Evolutionary conservation across 331 rosid species (phyloP), one percentile per base, ranked within the genome.

Genomic region (Acacia pycnantha): DNA sequence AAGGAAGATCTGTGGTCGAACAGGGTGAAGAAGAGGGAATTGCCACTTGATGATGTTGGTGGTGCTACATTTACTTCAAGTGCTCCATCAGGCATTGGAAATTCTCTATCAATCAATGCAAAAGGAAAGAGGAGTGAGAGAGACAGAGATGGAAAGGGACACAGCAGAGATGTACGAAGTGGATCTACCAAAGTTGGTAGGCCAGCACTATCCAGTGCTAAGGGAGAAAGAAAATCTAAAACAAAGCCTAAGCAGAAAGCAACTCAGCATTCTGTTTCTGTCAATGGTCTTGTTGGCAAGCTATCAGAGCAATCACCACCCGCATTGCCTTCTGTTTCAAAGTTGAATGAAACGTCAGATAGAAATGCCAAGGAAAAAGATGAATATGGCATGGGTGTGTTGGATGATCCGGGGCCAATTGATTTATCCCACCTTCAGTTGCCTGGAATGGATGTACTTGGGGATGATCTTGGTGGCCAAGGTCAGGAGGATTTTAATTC

Each of bases 71-170:
- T 83, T 41, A 82, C 84, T 81, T 84, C 91, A 53, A 84, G 89
- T 83, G 88, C 73, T 46, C 91, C 92, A 47, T 85, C 95, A 15
- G 91, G 82, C 84, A 86, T 92, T 69, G 94, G 98, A 67, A 77
- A 76, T 87, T 87, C 97, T 85, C 86, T 95, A 70, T 89, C 93
- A 29, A 90, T 90, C 84, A 92, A 89, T 85, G 91, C 98, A 77
- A 95, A 92, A 88, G 98, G 98, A 75, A 93, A 88, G 94, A 90
- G 98, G 86, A 95, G 97, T 58, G 98, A 95, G 65, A 86, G 89
- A 75, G 89, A 86, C 76, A 86, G 98, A 87, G 98, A 95, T 58
- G 98, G 97, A 71, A 94, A 93, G 83, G 97, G 93, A 86, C 92
- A 94, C 78, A 84, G 84, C 86, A 90, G 94, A 84, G 98, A 93